Base-by-base conservation (phyloP, 495 filamentous ascomycete genomes). In the Acidiella bohemica region DNA sequence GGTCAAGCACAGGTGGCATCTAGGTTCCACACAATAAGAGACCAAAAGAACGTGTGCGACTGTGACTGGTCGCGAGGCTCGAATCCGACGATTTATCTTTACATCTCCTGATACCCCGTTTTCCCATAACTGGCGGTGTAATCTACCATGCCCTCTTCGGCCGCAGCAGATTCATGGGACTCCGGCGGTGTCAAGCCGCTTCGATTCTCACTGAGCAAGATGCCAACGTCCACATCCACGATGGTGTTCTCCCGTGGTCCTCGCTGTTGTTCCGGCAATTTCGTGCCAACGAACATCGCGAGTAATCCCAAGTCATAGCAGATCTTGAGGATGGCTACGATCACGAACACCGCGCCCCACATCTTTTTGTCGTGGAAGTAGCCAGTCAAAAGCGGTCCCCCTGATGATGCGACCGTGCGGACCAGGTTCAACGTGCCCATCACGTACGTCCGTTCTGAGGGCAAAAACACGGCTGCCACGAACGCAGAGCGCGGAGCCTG, bases 401-500 rank as follows among this genome's bases (percentile, higher is more conserved):
- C 48, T 48, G 45, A 50, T 29, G 51, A 42, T 6, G 53, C 53
- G 14, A 59, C 27, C 18, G 56, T 60, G 17, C 51, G 49, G n/a
- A 59, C 39, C 27, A 58, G 50, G 25, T 41, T 48, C 19, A 54
- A 49, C 18, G 59, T 53, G 2, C 59, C 59, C 51, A 60, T 54
- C 8, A 56, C 73, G 2, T 80, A 79, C 2, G 84, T 93, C 10
- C 83, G 71, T 56, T 87, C 82, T 40, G 70, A 68, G 0, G 78
- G 70, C 21, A 76, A 68, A 7, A 87, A 67, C 0, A 76, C 73
- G 0, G 76, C 73, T 0, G 83, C 76, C 8, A 88, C 66, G 56
- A 90, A 88, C 0, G 84, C 82, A 0, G 77, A 71, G 2, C 83
- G 72, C 0, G 84, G 84, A 0, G 81, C 81, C 40, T 79, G 73